phyloP scores from a whole-genome alignment of 1,139 yeast genomes.

The Dujonia santamariae region DNA sequence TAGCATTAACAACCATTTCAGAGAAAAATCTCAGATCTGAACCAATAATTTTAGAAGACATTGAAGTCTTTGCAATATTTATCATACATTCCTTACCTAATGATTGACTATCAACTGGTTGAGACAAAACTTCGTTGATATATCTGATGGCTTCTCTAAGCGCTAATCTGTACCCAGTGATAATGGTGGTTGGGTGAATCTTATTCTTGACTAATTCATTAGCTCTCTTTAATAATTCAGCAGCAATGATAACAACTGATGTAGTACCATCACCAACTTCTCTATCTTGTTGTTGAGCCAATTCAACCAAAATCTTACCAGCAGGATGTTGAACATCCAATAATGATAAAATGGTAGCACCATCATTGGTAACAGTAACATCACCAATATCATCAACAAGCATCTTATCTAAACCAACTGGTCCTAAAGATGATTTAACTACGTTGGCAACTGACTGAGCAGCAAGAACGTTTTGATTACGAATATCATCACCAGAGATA shows the following conservation, averaged over 20 bases:
- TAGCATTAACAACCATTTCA: conserved; percentile 89
- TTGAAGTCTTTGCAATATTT: conserved; percentile 93
- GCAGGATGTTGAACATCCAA: conserved; percentile 99
- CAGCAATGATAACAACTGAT: conserved; percentile 93
- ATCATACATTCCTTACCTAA: conserved; percentile 81
- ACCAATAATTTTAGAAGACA: conserved; percentile 98
- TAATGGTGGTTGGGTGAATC: conserved; percentile 96
- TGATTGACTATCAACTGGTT: conserved; percentile 58
- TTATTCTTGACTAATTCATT: conserved; percentile 90
- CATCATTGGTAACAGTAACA: conserved; percentile 97
- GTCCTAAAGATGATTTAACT: conserved; percentile 94
- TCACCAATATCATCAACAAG: conserved; percentile 98
- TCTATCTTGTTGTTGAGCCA: conserved; percentile 98
- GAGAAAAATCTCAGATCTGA: conserved; percentile 89
- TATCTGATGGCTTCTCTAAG: conserved; percentile 88
- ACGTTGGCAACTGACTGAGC: conserved; percentile 97
- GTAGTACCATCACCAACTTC: conserved; percentile 99
- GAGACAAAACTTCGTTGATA: conserved; percentile 80
- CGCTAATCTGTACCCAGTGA: conserved; percentile 94
- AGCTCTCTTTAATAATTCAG: conserved; percentile 89
- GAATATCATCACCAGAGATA: conserved; percentile 91
- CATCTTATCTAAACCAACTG: conserved; percentile 98
- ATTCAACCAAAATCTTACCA: conserved; percentile 91
- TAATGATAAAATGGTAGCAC: conserved; percentile 89
- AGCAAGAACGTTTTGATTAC: conserved; percentile 94